Conservation (phyloP, 169 alveolate species). For the Plasmodium fragile region DNA sequence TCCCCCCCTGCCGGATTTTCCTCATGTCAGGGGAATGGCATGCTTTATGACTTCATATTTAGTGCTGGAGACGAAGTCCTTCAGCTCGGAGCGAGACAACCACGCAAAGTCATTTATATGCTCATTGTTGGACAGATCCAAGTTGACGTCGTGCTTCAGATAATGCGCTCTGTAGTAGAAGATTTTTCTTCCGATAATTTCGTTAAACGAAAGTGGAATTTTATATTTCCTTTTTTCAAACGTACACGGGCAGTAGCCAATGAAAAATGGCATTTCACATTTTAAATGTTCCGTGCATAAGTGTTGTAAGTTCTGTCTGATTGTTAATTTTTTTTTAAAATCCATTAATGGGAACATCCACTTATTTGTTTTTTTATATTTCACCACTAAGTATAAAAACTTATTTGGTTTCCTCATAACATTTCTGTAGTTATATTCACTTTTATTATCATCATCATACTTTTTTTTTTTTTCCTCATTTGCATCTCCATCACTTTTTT, state of each 20-base stretch:
- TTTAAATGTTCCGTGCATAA: slow-evolving; percentile 81
- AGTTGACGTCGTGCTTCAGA: slow-evolving; percentile 51
- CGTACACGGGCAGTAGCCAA: slow-evolving; percentile 84
- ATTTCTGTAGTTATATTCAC: slow-evolving; percentile 70
- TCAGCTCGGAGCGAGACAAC: slow-evolving; percentile 81
- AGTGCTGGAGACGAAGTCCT: slow-evolving; percentile 19
- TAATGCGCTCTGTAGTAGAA: slow-evolving; percentile 86
- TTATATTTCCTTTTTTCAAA: slow-evolving; percentile 74
- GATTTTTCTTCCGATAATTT: slow-evolving; percentile 78
- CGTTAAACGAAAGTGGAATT: slow-evolving; percentile 39
- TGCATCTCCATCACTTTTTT: background rate
- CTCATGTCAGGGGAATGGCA: slow-evolving; percentile 60
- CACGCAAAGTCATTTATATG: slow-evolving; percentile 84
- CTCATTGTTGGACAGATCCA: slow-evolving; percentile 24
- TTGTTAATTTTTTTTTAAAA: slow-evolving; percentile 78
- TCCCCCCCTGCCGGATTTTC: background rate
- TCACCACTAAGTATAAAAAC: slow-evolving; percentile 80
- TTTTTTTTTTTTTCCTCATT: slow-evolving; percentile 19
- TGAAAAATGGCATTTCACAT: slow-evolving; percentile 78
- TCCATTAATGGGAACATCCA: slow-evolving; percentile 86
- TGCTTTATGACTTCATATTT: slow-evolving; percentile 52
- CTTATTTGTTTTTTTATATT: slow-evolving; percentile 72
- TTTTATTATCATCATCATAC: slow-evolving; percentile 7
- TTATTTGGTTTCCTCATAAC: slow-evolving; percentile 78
- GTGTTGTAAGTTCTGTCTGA: slow-evolving; percentile 79